Percentiles rank a stretch among this genome's conserved stretches.
Evolutionary conservation across 2,329 filamentous ascomycete genomes (phyloP).

Genomic region (Phaeosphaeriaceae sp.): DNA sequence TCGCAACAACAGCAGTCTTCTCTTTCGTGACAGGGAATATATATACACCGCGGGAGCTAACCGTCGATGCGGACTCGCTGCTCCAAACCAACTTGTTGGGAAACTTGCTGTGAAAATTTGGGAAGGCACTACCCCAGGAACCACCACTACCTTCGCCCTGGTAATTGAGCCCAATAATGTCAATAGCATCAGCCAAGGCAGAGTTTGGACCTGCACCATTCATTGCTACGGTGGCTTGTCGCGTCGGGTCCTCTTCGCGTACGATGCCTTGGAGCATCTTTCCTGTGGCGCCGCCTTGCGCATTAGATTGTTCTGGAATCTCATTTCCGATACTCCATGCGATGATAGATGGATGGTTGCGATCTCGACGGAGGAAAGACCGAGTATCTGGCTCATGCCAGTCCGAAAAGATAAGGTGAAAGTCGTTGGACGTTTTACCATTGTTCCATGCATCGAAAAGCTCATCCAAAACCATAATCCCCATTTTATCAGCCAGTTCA

Average conservation of each 20-base stretch:
- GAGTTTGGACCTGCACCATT: constrained; percentile 53
- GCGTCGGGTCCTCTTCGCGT: constrained; percentile 56
- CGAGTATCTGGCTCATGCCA: constrained; percentile 63
- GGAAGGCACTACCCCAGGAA: constrained; percentile 51
- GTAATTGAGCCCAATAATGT: constrained; percentile 62
- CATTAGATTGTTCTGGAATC: constrained; percentile 55
- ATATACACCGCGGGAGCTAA: constrained; percentile 61
- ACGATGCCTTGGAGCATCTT: constrained; percentile 52
- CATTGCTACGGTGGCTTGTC: constrained; percentile 55
- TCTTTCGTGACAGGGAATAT: constrained; percentile 58
- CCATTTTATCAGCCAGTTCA: constrained; percentile 57
- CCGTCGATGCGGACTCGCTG: constrained; percentile 46
- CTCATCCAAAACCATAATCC: constrained; percentile 61
- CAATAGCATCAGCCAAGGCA: constrained; percentile 51
- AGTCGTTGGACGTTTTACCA: constrained; percentile 58
- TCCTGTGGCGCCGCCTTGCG: constrained; percentile 42
- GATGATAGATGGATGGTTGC: constrained; percentile 62
- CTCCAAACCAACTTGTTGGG: constrained; percentile 54
- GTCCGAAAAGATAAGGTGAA: constrained; percentile 59
- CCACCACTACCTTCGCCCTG: constrained; percentile 58
- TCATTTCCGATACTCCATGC: constrained; percentile 64
- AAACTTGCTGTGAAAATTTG: constrained; percentile 53
- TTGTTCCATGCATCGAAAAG: constrained; percentile 61
- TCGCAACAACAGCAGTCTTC: constrained; percentile 49
- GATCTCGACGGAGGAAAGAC: constrained; percentile 59